A percentile compares a stretch with the other conserved stretches of the same genome.
phyloP scores from a whole-genome alignment of 2,329 filamentous ascomycete species.

The Nothophaeocryptopus gaeumannii region DNA sequence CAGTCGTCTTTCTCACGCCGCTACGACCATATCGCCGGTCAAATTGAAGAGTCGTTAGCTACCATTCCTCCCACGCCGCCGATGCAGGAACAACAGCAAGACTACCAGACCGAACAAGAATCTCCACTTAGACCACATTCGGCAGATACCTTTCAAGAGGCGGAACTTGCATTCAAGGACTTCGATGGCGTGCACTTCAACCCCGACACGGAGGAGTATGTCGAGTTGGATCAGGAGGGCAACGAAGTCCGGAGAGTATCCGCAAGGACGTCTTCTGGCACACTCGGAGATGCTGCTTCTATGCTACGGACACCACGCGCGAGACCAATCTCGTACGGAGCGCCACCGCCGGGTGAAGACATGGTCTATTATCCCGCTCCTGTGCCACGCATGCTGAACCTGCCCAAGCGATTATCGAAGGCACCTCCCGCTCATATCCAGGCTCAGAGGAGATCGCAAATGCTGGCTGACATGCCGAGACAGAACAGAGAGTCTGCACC shows the following conservation, averaged over 20 bases:
- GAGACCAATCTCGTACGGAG: conserved; percentile 57
- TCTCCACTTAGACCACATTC: conserved; percentile 48
- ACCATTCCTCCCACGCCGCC: conserved; percentile 28
- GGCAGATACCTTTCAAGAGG: conserved; percentile 63
- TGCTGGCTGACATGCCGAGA: conserved; percentile 54
- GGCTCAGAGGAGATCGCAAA: conserved; percentile 70
- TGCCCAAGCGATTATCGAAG: conserved; percentile 83
- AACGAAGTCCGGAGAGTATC: conserved; percentile 34
- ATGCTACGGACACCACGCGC: conserved; percentile 31
- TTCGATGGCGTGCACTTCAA: conserved; percentile 79
- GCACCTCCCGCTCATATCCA: conserved; percentile 62
- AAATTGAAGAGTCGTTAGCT: conserved; percentile 31
- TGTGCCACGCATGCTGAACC: conserved; percentile 87
- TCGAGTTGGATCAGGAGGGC: conserved; percentile 33
- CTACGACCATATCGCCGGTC: conserved; percentile 32
- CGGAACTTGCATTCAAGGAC: conserved; percentile 67
- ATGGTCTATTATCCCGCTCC: conserved; percentile 97
- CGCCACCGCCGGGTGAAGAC: conserved; percentile 63
- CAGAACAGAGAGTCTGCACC: conserved; percentile 53
- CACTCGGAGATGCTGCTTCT: conserved; percentile 27
- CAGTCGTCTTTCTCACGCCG: conserved; percentile 28
- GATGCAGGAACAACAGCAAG: conserved; percentile 22
- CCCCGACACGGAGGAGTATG: conserved; percentile 46
- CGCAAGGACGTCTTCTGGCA: conserved; percentile 31
- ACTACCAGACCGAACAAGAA: conserved; percentile 19